phyloP scores from a whole-genome alignment of 805 yeast species.

The Yarrowia sp. region DNA sequence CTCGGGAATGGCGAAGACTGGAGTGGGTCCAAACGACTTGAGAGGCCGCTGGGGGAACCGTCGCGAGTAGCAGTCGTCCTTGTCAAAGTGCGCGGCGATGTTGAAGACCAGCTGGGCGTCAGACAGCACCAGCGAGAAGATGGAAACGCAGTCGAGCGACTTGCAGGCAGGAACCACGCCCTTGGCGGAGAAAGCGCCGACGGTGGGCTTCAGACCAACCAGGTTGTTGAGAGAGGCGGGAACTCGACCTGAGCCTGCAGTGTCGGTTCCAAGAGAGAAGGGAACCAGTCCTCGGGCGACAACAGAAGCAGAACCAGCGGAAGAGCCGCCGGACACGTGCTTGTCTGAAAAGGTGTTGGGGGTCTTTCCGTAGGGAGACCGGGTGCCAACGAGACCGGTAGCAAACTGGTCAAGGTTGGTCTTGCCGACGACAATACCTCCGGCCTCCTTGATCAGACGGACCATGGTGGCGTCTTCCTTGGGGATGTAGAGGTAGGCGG shows the following conservation, averaged over 20 bases:
- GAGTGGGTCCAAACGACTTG: slow-evolving; percentile 54
- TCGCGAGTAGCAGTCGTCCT: slow-evolving; percentile 77
- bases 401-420: slow-evolving; percentile 97
- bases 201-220: slow-evolving; percentile 89
- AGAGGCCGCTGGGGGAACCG: slow-evolving; percentile 65
- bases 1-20: slow-evolving; percentile 75
- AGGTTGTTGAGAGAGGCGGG: slow-evolving; percentile 94
- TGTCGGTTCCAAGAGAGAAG: slow-evolving; percentile 87
- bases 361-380: slow-evolving; percentile 93
- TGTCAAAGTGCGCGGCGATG: slow-evolving; percentile 71
- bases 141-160: slow-evolving; percentile 87
- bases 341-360: slow-evolving; percentile 70
- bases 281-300: slow-evolving; percentile 92
- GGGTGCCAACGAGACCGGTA: slow-evolving; percentile 91
- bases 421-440: slow-evolving; percentile 91
- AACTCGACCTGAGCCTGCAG: slow-evolving; percentile 97
- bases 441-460: slow-evolving; percentile 69
- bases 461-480: slow-evolving; percentile 74
- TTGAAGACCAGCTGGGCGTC: slow-evolving; percentile 82
- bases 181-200: slow-evolving; percentile 76
- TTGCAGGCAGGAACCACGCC: slow-evolving; percentile 99
- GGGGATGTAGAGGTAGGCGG: slow-evolving; percentile 72
- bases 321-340: slow-evolving; percentile 92
- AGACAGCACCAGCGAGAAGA: slow-evolving; percentile 69
- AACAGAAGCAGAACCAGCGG: slow-evolving; percentile 92